Percentiles rank a stretch among this genome's conserved stretches.
Evolutionary conservation across 306 rosid genomes (phyloP).

Genomic region (Sechiopsis laciniata): DNA sequence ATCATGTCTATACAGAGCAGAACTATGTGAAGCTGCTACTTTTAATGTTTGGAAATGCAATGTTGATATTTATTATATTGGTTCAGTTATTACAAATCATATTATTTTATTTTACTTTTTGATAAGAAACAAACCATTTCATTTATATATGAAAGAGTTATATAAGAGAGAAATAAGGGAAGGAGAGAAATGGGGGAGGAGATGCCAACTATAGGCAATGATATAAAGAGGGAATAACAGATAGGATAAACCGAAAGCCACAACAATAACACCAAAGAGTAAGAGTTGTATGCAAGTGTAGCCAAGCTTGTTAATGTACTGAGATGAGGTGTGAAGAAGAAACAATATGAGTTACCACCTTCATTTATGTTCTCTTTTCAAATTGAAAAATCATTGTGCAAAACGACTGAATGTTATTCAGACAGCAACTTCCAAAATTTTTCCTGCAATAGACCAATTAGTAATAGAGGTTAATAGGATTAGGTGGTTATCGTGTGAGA

Average conservation of each 20-base stretch:
- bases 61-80: not conserved
- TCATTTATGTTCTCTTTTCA: not conserved
- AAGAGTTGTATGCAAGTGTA: too few relatives aligned
- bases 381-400: not conserved
- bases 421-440: not conserved
- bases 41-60: not conserved
- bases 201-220: too few relatives aligned
- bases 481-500: too few relatives aligned
- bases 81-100: not conserved
- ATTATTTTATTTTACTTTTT: not conserved
- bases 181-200: too few relatives aligned
- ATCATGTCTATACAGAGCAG: not conserved
- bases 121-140: too few relatives aligned
- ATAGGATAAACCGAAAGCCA: too few relatives aligned
- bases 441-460: not conserved
- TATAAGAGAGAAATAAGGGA: too few relatives aligned
- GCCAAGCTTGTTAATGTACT: too few relatives aligned
- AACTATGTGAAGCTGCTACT: conserved; percentile 7
- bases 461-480: not conserved
- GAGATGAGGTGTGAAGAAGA: too few relatives aligned
- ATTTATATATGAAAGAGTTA: too few relatives aligned
- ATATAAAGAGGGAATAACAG: too few relatives aligned
- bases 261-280: too few relatives aligned
- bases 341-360: not conserved
- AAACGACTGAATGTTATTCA: not conserved